These are phyloP conservation scores for Phlebopus sp. DNA, from an alignment of 1,284 basidiomycete genomes.

Conservation along the genomic window DNA sequence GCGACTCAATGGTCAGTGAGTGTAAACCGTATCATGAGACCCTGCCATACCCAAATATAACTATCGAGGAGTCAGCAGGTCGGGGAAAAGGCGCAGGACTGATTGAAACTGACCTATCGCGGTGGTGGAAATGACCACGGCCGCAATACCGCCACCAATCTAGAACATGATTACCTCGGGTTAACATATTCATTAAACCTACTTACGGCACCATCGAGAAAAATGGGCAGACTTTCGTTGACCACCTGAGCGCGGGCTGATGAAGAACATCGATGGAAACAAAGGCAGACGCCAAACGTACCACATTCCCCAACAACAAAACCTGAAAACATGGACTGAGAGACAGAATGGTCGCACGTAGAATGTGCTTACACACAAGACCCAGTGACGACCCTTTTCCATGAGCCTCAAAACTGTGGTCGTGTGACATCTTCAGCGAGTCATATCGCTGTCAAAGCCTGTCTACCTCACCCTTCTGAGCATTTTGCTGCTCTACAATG, in stretches of 20 bases:
- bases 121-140: slow-evolving; percentile 80
- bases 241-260: slow-evolving; percentile 55
- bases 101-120: slow-evolving; percentile 61
- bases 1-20: slow-evolving; percentile 3
- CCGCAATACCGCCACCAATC: slow-evolving; percentile 83
- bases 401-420: slow-evolving; percentile 71
- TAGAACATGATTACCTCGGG: slow-evolving; percentile 20
- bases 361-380: slow-evolving; percentile 70
- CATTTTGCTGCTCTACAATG: slow-evolving; percentile 62
- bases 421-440: slow-evolving; percentile 4
- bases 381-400: slow-evolving; percentile 87
- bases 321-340: slow-evolving; percentile 44
- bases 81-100: slow-evolving; percentile 2
- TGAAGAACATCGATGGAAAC: not conserved
- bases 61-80: slow-evolving; percentile 33
- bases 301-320: slow-evolving; percentile 81
- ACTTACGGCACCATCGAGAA: slow-evolving; percentile 83
- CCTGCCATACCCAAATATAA: slow-evolving; percentile 73
- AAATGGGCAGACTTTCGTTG: slow-evolving; percentile 92
- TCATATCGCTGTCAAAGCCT: not conserved
- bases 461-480: slow-evolving; percentile 56
- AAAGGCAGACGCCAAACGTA: slow-evolving; percentile 37
- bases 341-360: not conserved
- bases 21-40: not conserved
- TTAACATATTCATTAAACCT: not conserved